Conservation (phyloP, 1,284 basidiomycete species). For the Jaminaea rosea region DNA sequence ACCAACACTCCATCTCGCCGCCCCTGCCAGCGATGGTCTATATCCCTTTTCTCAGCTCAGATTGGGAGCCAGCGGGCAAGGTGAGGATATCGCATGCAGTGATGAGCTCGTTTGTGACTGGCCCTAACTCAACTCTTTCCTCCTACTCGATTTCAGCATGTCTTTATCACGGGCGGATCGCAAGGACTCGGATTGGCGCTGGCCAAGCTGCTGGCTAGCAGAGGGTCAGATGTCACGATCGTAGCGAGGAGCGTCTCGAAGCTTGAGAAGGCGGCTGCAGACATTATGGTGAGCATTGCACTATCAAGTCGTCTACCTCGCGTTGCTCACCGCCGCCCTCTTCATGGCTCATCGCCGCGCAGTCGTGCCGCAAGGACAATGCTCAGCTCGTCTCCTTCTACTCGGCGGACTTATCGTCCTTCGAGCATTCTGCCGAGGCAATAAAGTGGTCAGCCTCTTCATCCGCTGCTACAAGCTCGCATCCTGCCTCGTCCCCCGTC, state of each 20-base stretch:
- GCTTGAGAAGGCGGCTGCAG: slow-evolving; percentile 55
- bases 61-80: no score
- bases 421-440: slow-evolving; percentile 54
- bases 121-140: no score
- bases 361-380: background rate
- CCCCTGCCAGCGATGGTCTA: no score
- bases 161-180: slow-evolving; percentile 68
- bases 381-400: slow-evolving; percentile 20
- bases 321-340: no score
- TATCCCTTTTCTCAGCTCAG: no score
- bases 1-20: no score
- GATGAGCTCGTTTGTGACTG: no score
- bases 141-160: no score
- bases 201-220: slow-evolving; percentile 60
- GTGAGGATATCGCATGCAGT: no score
- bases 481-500: slow-evolving; percentile 50
- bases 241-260: slow-evolving; percentile 63
- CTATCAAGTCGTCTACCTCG: no score
- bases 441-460: slow-evolving; percentile 49
- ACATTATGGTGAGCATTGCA: no score
- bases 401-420: slow-evolving; percentile 37
- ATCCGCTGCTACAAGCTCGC: background rate
- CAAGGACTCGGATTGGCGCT: slow-evolving; percentile 68
- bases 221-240: slow-evolving; percentile 71
- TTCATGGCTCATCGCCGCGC: no score